Evolutionary conservation across 2,329 filamentous ascomycete species (phyloP).

Genomic region (Aschersonia sp.): DNA sequence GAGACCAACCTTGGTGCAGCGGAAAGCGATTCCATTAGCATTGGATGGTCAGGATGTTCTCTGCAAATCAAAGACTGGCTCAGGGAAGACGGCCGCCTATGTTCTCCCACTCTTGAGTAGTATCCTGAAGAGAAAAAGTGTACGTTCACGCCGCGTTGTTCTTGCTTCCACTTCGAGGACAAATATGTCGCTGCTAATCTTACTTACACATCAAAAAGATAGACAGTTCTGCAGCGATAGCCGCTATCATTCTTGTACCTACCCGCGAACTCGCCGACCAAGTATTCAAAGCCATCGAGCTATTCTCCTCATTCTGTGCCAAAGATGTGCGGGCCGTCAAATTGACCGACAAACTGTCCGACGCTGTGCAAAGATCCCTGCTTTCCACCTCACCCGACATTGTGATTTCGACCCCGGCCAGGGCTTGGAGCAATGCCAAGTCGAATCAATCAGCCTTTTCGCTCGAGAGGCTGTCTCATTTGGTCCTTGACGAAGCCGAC

Average conservation of each 20-base stretch:
- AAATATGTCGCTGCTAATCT: neutral
- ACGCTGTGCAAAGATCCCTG: constrained; percentile 74
- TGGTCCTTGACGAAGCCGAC: constrained; percentile 92
- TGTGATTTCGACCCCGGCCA: constrained; percentile 79
- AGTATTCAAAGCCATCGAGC: constrained; percentile 63
- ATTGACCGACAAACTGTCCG: constrained; percentile 78
- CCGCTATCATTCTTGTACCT: constrained; percentile 80
- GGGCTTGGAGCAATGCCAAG: constrained; percentile 65
- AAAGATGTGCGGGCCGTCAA: constrained; percentile 75
- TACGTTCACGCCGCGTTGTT: constrained; percentile 16
- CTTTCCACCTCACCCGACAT: constrained; percentile 79
- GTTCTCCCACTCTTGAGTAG: constrained; percentile 76
- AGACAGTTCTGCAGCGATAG: constrained; percentile 38
- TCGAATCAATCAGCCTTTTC: constrained; percentile 47
- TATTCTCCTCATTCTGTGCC: constrained; percentile 68
- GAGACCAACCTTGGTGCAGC: constrained; percentile 78
- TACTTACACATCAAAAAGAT: constrained; percentile 19
- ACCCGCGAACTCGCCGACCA: constrained; percentile 91
- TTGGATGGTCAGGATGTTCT: constrained; percentile 80
- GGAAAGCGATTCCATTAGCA: constrained; percentile 73
- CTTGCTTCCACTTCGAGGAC: neutral
- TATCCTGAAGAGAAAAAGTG: constrained; percentile 65
- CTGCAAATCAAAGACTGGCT: constrained; percentile 86
- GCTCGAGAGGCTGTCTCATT: constrained; percentile 54
- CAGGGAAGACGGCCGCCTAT: constrained; percentile 95